Conservation (phyloP, 345 rosid species). For the Alliaria petiolata region DNA sequence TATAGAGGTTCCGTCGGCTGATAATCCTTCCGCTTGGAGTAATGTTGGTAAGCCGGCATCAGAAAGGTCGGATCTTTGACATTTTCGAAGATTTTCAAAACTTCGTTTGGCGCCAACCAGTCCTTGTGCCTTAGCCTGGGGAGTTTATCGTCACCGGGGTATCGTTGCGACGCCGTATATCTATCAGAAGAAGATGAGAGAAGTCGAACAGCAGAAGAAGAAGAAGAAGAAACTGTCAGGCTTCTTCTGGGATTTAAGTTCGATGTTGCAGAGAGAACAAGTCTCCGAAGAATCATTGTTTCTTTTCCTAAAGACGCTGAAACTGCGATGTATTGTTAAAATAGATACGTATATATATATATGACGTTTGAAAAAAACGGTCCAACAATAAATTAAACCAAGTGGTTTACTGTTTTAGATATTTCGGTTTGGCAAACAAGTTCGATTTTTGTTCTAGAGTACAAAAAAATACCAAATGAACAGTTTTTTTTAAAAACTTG, state of each 20-base stretch:
- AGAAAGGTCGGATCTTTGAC: constrained; percentile 52
- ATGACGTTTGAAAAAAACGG: no score
- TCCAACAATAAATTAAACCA: no score
- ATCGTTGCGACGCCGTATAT: constrained; percentile 1
- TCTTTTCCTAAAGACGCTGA: no score
- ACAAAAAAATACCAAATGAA: no score
- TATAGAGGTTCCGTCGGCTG: constrained; percentile 70
- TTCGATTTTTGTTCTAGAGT: no score
- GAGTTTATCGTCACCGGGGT: constrained; percentile 20
- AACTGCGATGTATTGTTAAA: no score
- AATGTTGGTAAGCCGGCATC: constrained; percentile 47
- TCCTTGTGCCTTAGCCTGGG: constrained; percentile 62
- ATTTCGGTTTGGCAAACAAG: no score
- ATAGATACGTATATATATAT: no score
- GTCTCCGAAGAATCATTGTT: constrained; percentile 26
- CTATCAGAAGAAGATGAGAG: constrained; percentile 17
- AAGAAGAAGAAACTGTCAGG: neutral
- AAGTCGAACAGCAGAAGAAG: neutral
- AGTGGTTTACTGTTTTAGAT: no score
- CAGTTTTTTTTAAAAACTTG: no score
- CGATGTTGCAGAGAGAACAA: constrained; percentile 17
- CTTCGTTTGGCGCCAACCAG: constrained; percentile 76
- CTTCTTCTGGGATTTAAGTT: constrained; percentile 5
- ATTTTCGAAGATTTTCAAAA: constrained; percentile 51
- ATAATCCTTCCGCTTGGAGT: constrained; percentile 66